Conservation (phyloP, 2,329 filamentous ascomycete species). For the Zymoseptoria brevis region DNA sequence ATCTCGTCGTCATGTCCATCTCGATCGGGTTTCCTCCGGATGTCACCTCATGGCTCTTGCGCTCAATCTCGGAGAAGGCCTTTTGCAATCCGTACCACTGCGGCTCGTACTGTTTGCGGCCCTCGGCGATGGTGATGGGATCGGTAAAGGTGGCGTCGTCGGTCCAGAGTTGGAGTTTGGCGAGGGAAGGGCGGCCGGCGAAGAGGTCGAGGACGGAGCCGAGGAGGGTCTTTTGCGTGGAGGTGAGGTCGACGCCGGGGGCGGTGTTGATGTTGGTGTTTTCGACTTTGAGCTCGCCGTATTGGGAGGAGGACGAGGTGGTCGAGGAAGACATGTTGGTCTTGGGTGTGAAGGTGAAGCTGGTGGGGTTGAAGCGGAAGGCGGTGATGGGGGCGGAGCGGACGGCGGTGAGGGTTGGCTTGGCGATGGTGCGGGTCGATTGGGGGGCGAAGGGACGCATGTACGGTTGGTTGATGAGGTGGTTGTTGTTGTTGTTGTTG, state of each 20-base stretch:
- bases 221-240: conserved; percentile 47
- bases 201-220: conserved; percentile 56
- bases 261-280: conserved; percentile 48
- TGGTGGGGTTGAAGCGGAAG: not conserved
- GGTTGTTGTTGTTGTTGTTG: not conserved
- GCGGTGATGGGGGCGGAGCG: not conserved
- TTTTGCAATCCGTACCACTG: conserved; percentile 54
- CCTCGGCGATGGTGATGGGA: conserved; percentile 50
- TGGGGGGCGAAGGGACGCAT: conserved; percentile 11
- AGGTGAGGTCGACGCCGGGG: conserved; percentile 43
- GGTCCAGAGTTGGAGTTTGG: conserved; percentile 53
- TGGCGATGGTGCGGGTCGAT: conserved; percentile 2
- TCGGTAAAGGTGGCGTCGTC: conserved; percentile 52
- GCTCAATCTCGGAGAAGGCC: conserved; percentile 51
- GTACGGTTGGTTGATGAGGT: no score
- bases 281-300: conserved; percentile 40
- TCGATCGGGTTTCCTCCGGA: conserved; percentile 52
- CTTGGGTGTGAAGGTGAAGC: not conserved
- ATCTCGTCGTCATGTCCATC: conserved; percentile 46
- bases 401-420: not conserved
- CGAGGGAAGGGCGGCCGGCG: conserved; percentile 50
- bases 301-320: conserved; percentile 4
- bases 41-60: conserved; percentile 47
- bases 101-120: conserved; percentile 45
- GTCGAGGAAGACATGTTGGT: conserved; percentile 22